Percentiles rank a stretch among this genome's conserved stretches.
phyloP scores from a whole-genome alignment of 2,329 filamentous ascomycete genomes.

The Xenosphaeropsis pyriputrescens region DNA sequence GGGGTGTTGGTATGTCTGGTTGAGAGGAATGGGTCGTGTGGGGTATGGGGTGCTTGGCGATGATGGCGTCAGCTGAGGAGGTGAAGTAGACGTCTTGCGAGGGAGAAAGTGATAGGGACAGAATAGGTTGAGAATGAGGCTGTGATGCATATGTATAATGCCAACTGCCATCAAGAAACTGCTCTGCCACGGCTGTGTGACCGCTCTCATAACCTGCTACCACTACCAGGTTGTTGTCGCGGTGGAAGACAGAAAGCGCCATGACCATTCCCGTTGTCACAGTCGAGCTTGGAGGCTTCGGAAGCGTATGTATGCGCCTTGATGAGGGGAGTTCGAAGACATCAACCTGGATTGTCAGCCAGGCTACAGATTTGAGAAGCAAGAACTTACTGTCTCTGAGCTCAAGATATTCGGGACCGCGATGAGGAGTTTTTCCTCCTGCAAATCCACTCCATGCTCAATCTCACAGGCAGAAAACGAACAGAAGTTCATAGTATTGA shows the following conservation, averaged over 20 bases:
- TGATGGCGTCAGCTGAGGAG: constrained; percentile 65
- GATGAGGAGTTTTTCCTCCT: constrained; percentile 38
- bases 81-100: constrained; percentile 51
- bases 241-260: constrained; percentile 52
- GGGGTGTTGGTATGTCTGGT: not conserved
- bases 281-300: constrained; percentile 19
- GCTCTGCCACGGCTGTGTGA: constrained; percentile 47
- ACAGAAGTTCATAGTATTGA: constrained; percentile 95
- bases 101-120: constrained; percentile 49
- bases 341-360: constrained; percentile 38
- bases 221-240: constrained; percentile 38
- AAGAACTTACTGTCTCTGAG: constrained; percentile 46
- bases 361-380: constrained; percentile 2
- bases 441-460: not conserved
- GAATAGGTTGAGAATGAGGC: constrained; percentile 64
- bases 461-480: constrained; percentile 42
- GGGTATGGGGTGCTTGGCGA: constrained; percentile 62
- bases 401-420: constrained; percentile 69
- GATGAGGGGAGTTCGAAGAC: constrained; percentile 73
- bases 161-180: constrained; percentile 33
- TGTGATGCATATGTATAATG: constrained; percentile 46
- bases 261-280: constrained; percentile 70
- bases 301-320: constrained; percentile 45
- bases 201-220: constrained; percentile 80
- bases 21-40: constrained; percentile 1